phyloP scores from a whole-genome alignment of 2,329 filamentous ascomycete genomes.

The Onygenales sp. region DNA sequence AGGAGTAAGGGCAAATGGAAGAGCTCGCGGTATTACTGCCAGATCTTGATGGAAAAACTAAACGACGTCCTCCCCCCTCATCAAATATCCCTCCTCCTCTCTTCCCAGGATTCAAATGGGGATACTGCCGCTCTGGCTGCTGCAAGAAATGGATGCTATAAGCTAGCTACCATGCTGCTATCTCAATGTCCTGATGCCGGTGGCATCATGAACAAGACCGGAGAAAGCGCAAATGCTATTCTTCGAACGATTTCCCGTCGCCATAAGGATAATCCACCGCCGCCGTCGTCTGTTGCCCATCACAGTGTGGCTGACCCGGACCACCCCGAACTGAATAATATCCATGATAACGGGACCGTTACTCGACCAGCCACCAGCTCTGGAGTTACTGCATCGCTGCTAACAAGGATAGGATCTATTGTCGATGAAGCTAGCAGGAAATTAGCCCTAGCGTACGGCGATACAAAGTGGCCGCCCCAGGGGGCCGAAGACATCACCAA shows the following conservation, averaged over 20 bases:
- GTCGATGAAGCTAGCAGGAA: slow-evolving; percentile 65
- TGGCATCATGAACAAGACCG: slow-evolving; percentile 71
- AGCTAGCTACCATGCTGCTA: slow-evolving; percentile 57
- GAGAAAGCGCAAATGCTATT: slow-evolving; percentile 74
- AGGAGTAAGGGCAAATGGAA: slow-evolving; percentile 77
- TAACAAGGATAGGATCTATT: slow-evolving; percentile 58
- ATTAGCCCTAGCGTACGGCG: slow-evolving; percentile 49
- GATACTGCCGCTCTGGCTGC: slow-evolving; percentile 87
- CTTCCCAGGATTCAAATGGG: slow-evolving; percentile 73
- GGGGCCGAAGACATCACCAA: slow-evolving; percentile 32
- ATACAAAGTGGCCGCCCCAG: slow-evolving; percentile 53
- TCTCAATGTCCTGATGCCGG: slow-evolving; percentile 68
- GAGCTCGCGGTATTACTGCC: slow-evolving; percentile 86
- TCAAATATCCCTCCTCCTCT: slow-evolving; percentile 68
- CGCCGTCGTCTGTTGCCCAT: slow-evolving; percentile 57
- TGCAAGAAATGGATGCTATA: slow-evolving; percentile 77
- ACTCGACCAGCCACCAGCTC: not conserved
- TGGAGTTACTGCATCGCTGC: slow-evolving; percentile 59
- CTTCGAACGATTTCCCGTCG: slow-evolving; percentile 63
- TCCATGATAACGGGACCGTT: not conserved
- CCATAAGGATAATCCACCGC: slow-evolving; percentile 55
- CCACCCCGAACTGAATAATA: not conserved
- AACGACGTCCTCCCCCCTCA: slow-evolving; percentile 66
- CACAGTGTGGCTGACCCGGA: slow-evolving; percentile 28
- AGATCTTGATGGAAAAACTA: slow-evolving; percentile 80